A percentile compares a stretch with the other conserved stretches of the same genome.
Conservation (phyloP, 2,329 filamentous ascomycete species). For the Sporothrix protearum region DNA sequence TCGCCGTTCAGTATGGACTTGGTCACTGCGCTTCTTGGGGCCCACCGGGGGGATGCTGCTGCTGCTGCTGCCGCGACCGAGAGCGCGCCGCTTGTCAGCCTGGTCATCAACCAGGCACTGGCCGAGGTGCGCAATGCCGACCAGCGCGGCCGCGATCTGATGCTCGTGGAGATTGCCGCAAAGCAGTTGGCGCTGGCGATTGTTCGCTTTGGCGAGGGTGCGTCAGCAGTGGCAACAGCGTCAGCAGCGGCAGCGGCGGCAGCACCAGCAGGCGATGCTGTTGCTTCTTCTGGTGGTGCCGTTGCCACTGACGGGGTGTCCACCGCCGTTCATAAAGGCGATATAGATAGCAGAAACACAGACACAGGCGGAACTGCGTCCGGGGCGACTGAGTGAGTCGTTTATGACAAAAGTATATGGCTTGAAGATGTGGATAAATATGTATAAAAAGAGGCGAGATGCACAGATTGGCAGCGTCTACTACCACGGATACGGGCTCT, state of each 20-base stretch:
- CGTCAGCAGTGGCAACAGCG: conserved; percentile 24
- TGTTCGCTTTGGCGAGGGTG: conserved; percentile 45
- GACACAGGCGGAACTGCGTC: neutral
- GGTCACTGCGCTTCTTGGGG: conserved; percentile 19
- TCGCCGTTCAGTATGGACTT: conserved; percentile 17
- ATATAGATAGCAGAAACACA: neutral
- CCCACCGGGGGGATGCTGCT: neutral
- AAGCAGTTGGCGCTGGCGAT: conserved; percentile 54
- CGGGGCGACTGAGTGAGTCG: neutral
- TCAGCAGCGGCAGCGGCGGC: conserved; percentile 29
- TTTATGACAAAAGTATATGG: neutral
- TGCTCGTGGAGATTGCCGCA: conserved; percentile 52
- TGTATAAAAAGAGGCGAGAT: neutral
- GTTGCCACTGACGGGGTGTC: too few relatives aligned
- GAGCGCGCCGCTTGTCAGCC: conserved; percentile 37
- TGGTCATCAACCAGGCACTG: conserved; percentile 47
- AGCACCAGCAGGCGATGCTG: neutral
- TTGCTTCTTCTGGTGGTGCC: neutral
- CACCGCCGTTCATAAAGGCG: neutral
- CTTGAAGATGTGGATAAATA: neutral
- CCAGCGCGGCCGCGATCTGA: conserved; percentile 45
- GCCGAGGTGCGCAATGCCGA: conserved; percentile 44
- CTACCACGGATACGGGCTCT: neutral
- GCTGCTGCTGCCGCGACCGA: neutral
- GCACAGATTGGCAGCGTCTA: neutral